Conservation (phyloP, 1,284 basidiomycete genomes). For the Puccinia coronata region DNA sequence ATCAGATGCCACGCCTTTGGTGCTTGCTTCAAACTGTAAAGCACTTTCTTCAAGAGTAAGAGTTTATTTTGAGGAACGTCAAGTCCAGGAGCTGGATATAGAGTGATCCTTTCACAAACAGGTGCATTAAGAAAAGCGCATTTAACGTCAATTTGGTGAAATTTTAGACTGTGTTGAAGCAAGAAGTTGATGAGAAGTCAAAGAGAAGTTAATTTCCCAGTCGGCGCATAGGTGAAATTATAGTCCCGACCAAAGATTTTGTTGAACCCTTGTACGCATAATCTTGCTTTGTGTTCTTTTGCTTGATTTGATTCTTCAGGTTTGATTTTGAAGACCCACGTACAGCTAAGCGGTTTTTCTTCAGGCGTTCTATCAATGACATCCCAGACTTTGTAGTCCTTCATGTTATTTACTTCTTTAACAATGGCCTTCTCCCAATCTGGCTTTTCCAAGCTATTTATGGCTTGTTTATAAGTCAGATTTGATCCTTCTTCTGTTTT, state of each 20-base stretch:
- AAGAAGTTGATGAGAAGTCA: neutral
- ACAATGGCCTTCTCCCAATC: no score
- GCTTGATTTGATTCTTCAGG: neutral
- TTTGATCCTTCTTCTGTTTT: neutral
- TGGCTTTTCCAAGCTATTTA: neutral
- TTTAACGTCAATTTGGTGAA: constrained; percentile 10
- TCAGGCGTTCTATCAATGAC: neutral
- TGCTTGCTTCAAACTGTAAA: no score
- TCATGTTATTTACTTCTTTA: neutral
- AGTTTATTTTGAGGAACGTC: neutral
- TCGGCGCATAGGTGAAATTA: no score
- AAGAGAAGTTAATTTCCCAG: no score
- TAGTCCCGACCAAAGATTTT: neutral
- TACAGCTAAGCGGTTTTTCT: neutral
- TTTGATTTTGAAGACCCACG: neutral
- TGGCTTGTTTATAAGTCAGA: no score
- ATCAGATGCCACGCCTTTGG: neutral
- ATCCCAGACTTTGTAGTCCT: no score
- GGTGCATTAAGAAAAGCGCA: constrained; percentile 1
- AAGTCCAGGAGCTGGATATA: neutral
- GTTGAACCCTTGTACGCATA: constrained; percentile 12
- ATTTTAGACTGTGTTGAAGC: neutral
- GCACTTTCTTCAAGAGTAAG: neutral
- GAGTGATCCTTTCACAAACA: neutral
- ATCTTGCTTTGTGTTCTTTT: neutral